A percentile compares a stretch with the other conserved stretches of the same genome.
Conservation (phyloP, 108 stramenopile species). For the Skeletonema marinoi region DNA sequence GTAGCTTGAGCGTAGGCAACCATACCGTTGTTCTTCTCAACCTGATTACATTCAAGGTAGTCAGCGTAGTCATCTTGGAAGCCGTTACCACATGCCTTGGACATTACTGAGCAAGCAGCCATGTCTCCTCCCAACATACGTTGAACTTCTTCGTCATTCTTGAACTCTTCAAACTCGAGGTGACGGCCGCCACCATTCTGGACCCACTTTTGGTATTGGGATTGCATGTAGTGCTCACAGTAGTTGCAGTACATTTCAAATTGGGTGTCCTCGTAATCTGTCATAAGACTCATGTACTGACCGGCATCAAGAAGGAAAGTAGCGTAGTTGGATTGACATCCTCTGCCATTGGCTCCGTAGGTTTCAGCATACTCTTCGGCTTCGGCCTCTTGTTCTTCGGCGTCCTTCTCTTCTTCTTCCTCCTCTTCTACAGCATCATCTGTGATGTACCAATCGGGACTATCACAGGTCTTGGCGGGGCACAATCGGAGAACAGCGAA, state of each 20-base stretch:
- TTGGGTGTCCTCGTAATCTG: constrained; percentile 55
- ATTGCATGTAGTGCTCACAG: constrained; percentile 29
- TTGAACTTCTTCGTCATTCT: constrained; percentile 40
- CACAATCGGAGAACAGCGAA: constrained; percentile 87
- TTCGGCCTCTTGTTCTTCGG: not conserved
- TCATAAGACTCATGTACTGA: constrained; percentile 73
- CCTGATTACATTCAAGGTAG: constrained; percentile 42
- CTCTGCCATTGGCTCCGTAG: constrained; percentile 45
- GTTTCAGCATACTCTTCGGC: constrained; percentile 15
- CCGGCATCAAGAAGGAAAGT: constrained; percentile 77
- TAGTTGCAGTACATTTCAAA: constrained; percentile 68
- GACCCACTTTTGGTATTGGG: constrained; percentile 18
- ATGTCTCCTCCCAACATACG: constrained; percentile 25
- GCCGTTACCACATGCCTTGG: constrained; percentile 13
- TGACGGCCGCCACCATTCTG: constrained; percentile 17
- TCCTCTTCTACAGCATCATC: not conserved
- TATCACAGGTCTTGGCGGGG: constrained; percentile 59
- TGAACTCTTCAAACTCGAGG: constrained; percentile 40
- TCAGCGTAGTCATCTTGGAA: constrained; percentile 13
- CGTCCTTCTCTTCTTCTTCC: not conserved
- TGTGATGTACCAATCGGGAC: not conserved
- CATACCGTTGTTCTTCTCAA: constrained; percentile 46
- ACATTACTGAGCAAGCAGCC: constrained; percentile 32
- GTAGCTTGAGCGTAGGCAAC: constrained; percentile 59
- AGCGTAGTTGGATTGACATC: constrained; percentile 70